These are phyloP conservation scores for Mortierella sp. DNA, from an alignment of 371 early-diverging fungal species.

Conservation along the genomic window DNA sequence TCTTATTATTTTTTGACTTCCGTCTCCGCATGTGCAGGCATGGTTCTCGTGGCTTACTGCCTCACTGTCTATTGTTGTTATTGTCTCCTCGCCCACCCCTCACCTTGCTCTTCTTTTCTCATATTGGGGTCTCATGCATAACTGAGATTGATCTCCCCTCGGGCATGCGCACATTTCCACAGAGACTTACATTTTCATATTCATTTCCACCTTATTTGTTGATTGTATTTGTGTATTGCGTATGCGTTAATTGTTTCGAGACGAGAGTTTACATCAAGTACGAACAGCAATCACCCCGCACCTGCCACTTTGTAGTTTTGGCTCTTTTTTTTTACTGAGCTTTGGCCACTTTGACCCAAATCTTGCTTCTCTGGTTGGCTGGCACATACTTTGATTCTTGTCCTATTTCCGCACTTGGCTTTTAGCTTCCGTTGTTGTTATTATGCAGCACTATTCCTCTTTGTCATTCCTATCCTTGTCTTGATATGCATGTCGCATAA, in stretches of 20 bases:
- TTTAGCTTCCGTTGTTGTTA: neutral
- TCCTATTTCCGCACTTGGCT: conserved; percentile 10
- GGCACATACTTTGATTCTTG: neutral
- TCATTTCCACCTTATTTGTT: neutral
- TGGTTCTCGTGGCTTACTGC: neutral
- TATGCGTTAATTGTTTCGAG: neutral
- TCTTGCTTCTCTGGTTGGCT: conserved; percentile 6
- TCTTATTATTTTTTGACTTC: neutral
- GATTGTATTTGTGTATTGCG: neutral
- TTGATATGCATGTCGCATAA: conserved; percentile 1
- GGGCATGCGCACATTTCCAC: neutral
- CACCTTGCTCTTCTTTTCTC: neutral
- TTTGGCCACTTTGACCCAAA: conserved; percentile 23
- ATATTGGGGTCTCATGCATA: neutral
- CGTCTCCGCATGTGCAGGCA: no score
- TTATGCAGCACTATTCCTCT: neutral
- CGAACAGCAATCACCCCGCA: neutral
- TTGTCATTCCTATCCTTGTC: neutral
- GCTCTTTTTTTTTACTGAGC: conserved; percentile 7
- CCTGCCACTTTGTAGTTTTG: neutral
- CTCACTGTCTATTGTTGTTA: neutral
- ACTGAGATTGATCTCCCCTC: neutral
- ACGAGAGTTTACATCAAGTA: neutral
- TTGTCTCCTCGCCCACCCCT: neutral
- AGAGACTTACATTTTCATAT: neutral